Evolutionary conservation across 257 asterid genomes (phyloP), one percentile per base, ranked within the genome.

Genomic region (Osmanthus fragrans): DNA sequence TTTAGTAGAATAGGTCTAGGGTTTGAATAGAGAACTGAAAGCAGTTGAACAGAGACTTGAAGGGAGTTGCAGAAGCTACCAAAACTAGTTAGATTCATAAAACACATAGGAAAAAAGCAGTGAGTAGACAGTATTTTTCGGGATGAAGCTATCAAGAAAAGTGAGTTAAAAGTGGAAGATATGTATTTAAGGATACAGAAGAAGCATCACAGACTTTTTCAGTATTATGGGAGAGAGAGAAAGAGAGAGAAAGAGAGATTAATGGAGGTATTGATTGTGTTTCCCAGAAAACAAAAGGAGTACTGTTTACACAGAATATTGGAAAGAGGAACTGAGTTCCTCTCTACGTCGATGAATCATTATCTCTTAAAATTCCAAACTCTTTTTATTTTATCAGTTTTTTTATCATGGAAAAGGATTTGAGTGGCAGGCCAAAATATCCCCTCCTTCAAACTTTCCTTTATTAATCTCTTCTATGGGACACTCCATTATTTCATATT

Each of bases 261-360:
- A 76, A 79, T 58, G 77, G 79, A 72, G 73, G 79, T 84, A 87
- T 84, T 84, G 87, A 89, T 86, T 86, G 89, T 63, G 89, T 84
- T 82, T 64, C 82, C 84, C 82, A 85, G 86, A 82, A 86, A 85
- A 81, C 84, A 83, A 79, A 81, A 25, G 18, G 71, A 47, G 77
- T 76, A 82, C 75, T 84, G 80, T 87, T 82, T 84, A 70, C 70
- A 72, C 58, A 82, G 88, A 86, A 83, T 87, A 77, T 80, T 73
- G 87, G 79, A 83, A 82, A 74, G 70, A 71, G 82, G 66, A 34
- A 72, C 34, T 58, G 11, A 12, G 42, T 67, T 30, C 51, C 4
- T 27, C 73, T 37, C 54, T 45, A 58, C 68, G 66, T 67, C 54
- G 75, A 78, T 78, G 72, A 82, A 80, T 65, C 11, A 73, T 77